Percentiles rank a stretch among this genome's conserved stretches.
Conservation (phyloP, 164 flowering plant species). For the grape (Vitis vinifera) region DNA sequence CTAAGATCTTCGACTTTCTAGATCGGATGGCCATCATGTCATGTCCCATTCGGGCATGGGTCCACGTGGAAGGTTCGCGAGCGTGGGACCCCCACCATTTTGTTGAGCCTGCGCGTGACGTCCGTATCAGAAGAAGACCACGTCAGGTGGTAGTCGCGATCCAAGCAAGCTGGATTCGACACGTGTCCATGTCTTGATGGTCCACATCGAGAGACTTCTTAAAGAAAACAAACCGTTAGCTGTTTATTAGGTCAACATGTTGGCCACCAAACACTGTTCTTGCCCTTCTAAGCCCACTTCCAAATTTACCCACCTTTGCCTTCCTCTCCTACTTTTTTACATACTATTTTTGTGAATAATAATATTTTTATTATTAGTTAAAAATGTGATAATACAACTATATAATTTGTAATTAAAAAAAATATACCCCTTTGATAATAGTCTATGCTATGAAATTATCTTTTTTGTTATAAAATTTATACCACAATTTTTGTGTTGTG, state of each 20-base stretch:
- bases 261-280: too few species aligned
- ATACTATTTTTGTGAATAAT: not conserved
- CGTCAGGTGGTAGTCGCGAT: constrained; percentile 8
- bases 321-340: too few species aligned
- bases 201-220: constrained; percentile 1
- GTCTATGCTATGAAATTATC: too few species aligned
- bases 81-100: not conserved
- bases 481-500: too few species aligned
- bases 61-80: constrained; percentile 5
- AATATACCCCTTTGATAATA: too few species aligned
- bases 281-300: too few species aligned
- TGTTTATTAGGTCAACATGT: not conserved
- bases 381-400: too few species aligned
- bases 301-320: too few species aligned
- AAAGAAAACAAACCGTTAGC: not conserved
- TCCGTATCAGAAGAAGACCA: not conserved
- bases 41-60: not conserved
- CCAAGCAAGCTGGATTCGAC: constrained; percentile 5
- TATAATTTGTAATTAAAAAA: too few species aligned
- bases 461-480: too few species aligned
- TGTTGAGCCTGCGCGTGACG: not conserved
- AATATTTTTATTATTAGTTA: too few species aligned
- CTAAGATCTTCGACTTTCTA: not conserved
- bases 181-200: not conserved
- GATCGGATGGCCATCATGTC: not conserved